Base-by-base conservation (phyloP, 176 grass and related monocot genomes). In the Hsuehochloa calcarea region DNA sequence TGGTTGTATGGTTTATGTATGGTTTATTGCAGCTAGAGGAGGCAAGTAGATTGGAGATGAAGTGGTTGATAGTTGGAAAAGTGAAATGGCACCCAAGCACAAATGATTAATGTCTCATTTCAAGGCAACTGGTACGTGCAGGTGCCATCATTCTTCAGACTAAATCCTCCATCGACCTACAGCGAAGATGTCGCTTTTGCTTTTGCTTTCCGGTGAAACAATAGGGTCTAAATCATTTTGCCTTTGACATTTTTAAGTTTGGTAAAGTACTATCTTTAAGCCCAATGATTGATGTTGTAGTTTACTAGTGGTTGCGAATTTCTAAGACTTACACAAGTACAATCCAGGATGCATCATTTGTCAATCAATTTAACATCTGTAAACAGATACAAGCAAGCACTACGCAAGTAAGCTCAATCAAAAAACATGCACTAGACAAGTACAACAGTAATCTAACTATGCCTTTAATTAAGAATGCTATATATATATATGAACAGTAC, bases 171-270 rank as follows among this genome's bases (percentile, higher is more conserved):
- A 54, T 70, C 51, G 0, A 39, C 9, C 51, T 43, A 85, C 88
- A 89, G 70, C 82, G 85, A 81, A 77, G 83, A 23, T 46, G 71
- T 85, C 83, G 44, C 78, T 90, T 90, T 90, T 71, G 44, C 88
- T 76, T 76, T 75, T 60, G 23, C 77, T 75, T 81, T 85, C 70
- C 41, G n/a, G 52, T 85, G 63, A 84, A 73, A 80, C 52, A n/a
- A 47, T 8, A 52, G 17, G 17, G 31, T 25, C 3, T 81, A 76
- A 80, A 64, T 69, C 13, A 63, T 50, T 34, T 65, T 54, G 38
- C 77, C 52, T 76, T 81, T 43, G 77, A 54, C 34, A 69, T 44
- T 51, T 49, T 84, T 67, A 47, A n/a, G 61, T 39, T 70, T 20
- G 68, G 27, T 49, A 61, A 76, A 76, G 69, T 51, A 60, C 37